These are phyloP conservation scores for Halenospora varia DNA, from an alignment of 495 filamentous ascomycete genomes.

Conservation along the genomic window DNA sequence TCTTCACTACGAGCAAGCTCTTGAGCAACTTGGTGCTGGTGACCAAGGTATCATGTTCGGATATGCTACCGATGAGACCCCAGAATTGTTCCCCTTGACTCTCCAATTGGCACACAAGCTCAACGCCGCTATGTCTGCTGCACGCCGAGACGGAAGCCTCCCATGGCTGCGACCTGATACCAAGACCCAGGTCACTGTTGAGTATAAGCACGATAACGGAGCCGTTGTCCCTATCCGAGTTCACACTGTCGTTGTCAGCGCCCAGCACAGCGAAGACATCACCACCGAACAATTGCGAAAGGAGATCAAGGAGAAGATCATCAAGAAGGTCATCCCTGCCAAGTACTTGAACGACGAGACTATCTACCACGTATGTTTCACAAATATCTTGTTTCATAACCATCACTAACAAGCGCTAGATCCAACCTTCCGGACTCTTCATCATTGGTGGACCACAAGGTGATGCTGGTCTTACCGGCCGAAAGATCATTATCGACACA, in stretches of 20 bases:
- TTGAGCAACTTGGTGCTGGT: conserved; percentile 97
- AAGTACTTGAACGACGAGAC: conserved; percentile 90
- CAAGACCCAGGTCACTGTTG: conserved; percentile 98
- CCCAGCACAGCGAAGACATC: conserved; percentile 88
- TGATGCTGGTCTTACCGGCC: conserved; percentile 96
- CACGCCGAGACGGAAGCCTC: conserved; percentile 78
- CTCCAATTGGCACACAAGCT: conserved; percentile 92
- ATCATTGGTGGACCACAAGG: conserved; percentile 99
- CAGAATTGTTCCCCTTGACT: conserved; percentile 92
- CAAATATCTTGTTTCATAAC: neutral
- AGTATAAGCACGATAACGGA: conserved; percentile 95
- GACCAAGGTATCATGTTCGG: conserved; percentile 99
- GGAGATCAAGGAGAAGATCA: conserved; percentile 96
- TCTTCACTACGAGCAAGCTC: conserved; percentile 91
- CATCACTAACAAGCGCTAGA: conserved; percentile 38
- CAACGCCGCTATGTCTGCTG: conserved; percentile 85
- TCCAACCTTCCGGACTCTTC: conserved; percentile 97
- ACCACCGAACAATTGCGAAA: conserved; percentile 89
- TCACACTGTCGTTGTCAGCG: conserved; percentile 94
- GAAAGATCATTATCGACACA: conserved; percentile 99
- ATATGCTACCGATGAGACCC: conserved; percentile 99
- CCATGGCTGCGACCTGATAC: conserved; percentile 97
- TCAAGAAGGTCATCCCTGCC: conserved; percentile 87
- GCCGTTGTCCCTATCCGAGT: conserved; percentile 89
- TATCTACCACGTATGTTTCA: conserved; percentile 82